A percentile compares a stretch with the other conserved stretches of the same genome.
phyloP scores from a whole-genome alignment of 148 eudicot genomes.

The Silene uniflora region DNA sequence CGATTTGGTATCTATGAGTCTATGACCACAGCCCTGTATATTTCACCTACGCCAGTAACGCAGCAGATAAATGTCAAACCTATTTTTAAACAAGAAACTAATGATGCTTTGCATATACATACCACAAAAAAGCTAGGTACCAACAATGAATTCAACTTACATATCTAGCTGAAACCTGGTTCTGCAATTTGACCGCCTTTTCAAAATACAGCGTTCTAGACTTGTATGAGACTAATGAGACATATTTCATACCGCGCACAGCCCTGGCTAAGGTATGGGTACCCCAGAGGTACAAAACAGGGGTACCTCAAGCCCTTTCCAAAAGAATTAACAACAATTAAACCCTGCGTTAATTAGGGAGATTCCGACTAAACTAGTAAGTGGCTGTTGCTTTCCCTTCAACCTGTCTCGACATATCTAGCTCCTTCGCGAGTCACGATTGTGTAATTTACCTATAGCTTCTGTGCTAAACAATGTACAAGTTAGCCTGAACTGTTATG shows the following conservation, averaged over 20 bases:
- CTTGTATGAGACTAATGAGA: not conserved
- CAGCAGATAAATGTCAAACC: not conserved
- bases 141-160: not conserved
- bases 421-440: not conserved
- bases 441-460: slow-evolving; percentile 16
- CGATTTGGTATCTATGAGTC: not conserved
- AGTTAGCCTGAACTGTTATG: slow-evolving; percentile 63
- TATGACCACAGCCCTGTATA: not conserved
- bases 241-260: not conserved
- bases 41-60: no score
- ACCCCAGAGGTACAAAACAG: slow-evolving; percentile 16
- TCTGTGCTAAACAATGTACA: slow-evolving; percentile 60
- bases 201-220: not conserved
- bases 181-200: not conserved
- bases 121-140: not conserved
- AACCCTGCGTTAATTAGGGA: not conserved
- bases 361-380: not conserved
- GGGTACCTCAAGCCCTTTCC: slow-evolving; percentile 4
- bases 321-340: slow-evolving; percentile 10
- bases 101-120: not conserved
- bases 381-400: not conserved
- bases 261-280: not conserved
- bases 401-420: not conserved
- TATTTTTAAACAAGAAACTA: not conserved
- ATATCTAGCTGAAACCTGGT: slow-evolving; percentile 5